Conservation (phyloP, 805 yeast species). For the Hanseniaspora jakobsenii region DNA sequence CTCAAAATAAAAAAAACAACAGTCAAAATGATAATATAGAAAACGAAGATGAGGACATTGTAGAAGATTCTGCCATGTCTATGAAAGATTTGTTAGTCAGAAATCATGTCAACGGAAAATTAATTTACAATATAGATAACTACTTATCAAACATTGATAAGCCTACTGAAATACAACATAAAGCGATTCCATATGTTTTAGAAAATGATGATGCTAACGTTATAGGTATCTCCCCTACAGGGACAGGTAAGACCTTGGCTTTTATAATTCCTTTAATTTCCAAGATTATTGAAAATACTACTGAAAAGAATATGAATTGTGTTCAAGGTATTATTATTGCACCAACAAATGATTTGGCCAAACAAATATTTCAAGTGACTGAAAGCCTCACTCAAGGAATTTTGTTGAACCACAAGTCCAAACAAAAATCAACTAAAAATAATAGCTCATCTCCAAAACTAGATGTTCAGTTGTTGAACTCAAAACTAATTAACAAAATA, state of each 20-base stretch:
- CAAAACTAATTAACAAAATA: conserved; percentile 47
- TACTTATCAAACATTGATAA: conserved; percentile 58
- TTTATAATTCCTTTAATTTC: conserved; percentile 75
- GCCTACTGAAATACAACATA: conserved; percentile 91
- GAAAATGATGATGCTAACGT: conserved; percentile 49
- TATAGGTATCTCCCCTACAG: conserved; percentile 94
- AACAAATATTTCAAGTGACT: conserved; percentile 67
- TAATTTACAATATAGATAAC: conserved; percentile 40
- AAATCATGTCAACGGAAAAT: conserved; percentile 46
- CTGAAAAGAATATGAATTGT: conserved; percentile 27
- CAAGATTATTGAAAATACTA: conserved; percentile 27
- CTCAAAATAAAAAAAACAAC: conserved; percentile 15
- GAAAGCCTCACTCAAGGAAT: conserved; percentile 37
- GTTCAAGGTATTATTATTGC: conserved; percentile 70
- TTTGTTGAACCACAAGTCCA: conserved; percentile 17
- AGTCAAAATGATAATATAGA: conserved; percentile 21
- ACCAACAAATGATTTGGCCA: conserved; percentile 90
- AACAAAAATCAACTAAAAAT: neutral
- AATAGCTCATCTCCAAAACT: neutral
- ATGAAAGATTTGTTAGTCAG: conserved; percentile 68
- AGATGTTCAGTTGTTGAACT: conserved; percentile 4
- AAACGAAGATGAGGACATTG: conserved; percentile 23
- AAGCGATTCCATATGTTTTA: conserved; percentile 66
- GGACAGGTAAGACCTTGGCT: conserved; percentile 93
- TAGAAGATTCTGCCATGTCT: conserved; percentile 33